Conservation (phyloP, 139 green algal genomes). For the Zygnema cylindricum region DNA sequence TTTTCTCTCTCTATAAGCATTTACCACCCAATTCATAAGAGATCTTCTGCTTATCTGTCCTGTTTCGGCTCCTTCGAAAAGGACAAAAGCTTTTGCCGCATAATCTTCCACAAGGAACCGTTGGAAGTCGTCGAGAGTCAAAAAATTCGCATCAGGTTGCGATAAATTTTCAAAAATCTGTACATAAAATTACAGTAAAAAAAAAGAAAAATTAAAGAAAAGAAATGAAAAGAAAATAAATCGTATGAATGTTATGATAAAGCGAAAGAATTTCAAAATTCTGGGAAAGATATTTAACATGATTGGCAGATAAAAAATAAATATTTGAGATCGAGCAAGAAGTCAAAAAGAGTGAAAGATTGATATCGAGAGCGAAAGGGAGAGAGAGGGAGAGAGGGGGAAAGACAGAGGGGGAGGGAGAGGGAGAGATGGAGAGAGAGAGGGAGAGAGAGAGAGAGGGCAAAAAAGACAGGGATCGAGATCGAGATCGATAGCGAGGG, state of each 20-base stretch:
- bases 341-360: too few species aligned
- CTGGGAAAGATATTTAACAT: too few species aligned
- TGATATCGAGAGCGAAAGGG: too few species aligned
- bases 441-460: background rate
- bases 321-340: too few species aligned
- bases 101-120: conserved; percentile 40
- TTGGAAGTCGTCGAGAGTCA: conserved; percentile 33
- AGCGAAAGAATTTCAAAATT: too few species aligned
- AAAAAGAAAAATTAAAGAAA: too few species aligned
- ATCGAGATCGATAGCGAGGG: background rate
- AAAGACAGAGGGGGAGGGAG: background rate
- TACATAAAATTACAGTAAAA: too few species aligned
- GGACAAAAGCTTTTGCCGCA: background rate
- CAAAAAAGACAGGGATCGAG: background rate
- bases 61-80: conserved; percentile 40
- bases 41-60: conserved; percentile 11
- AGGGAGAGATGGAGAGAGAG: background rate
- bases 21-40: conserved; percentile 53
- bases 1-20: conserved; percentile 54
- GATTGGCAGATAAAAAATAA: too few species aligned
- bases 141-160: background rate
- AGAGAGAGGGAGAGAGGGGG: background rate
- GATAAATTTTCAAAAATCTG: background rate
- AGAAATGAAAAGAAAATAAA: too few species aligned
- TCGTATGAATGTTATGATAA: too few species aligned